Base-by-base conservation (phyloP, 169 alveolate species). In the Eimeria sp. region DNA sequence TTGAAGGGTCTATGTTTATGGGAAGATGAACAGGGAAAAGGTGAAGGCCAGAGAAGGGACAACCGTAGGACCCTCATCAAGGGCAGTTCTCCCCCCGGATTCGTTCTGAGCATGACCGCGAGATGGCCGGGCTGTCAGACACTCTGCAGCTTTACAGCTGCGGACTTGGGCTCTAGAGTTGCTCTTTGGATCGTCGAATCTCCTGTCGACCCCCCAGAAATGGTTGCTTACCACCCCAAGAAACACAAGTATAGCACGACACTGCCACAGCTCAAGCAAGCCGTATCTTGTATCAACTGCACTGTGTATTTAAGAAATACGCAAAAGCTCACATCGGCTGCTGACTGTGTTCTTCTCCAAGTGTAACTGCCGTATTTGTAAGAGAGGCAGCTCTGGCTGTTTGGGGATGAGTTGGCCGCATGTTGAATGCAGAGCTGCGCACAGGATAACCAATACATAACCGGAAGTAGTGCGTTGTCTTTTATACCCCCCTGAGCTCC, bases 71-170 rank as follows among this genome's bases (percentile, higher is more conserved):
- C 76, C 54, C 91, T 51, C 25, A 13, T 3, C 54, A 49, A 30
- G 6, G 75, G 91, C 70, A 57, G 75, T 34, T 83, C 91, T 16
- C 91, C 91, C 73, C 91, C 91, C 5, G 91, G 16, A 5, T 83
- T 83, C 54, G 22, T 83, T 11, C 16, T 83, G 5, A 83, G 54
- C 51, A 34, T 83, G 4, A 40, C 70, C 5, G 91, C 75, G 4
- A 49, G 13, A 14, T 83, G 91, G 91, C 54, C 91, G n/a, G 91
- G 75, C 5, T 51, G 91, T 49, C 75, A 83, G 51, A n/a, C 27
- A 16, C 73, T 54, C 54, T 27, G 58, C 40, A 57, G 51, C 75
- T 83, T 83, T 18, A 54, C 25, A 4, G 91, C 75, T 13, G 91
- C 73, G 5, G 91, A 83, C 73, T 83, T 83, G 73, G 73, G 73